These are phyloP conservation scores for Pythium utonaiense DNA, from an alignment of 352 stramenopile genomes.

Conservation along the genomic window DNA sequence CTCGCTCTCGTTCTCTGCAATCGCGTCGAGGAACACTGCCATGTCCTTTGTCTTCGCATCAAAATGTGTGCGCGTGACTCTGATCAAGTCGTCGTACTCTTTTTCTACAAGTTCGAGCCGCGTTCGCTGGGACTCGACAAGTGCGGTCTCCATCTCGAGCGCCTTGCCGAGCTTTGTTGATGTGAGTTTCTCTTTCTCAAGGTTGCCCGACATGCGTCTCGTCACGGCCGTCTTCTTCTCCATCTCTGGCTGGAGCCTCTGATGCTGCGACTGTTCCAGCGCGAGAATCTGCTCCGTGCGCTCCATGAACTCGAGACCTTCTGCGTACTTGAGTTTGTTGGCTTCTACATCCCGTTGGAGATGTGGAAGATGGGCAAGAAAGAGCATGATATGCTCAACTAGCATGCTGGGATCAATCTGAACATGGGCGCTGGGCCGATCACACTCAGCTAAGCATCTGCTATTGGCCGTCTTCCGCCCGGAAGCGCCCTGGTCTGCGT, in stretches of 20 bases:
- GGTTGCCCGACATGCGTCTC: constrained; percentile 51
- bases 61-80: constrained; percentile 31
- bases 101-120: constrained; percentile 37
- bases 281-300: constrained; percentile 46
- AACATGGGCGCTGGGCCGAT: constrained; percentile 14
- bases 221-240: constrained; percentile 35
- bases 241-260: constrained; percentile 51
- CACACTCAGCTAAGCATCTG: not conserved
- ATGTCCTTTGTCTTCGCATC: constrained; percentile 24
- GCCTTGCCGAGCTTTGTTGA: constrained; percentile 43
- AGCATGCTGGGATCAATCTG: constrained; percentile 45
- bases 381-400: constrained; percentile 50
- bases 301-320: constrained; percentile 50
- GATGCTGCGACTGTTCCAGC: constrained; percentile 44
- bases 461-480: not conserved
- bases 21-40: constrained; percentile 29
- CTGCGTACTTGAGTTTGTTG: constrained; percentile 32
- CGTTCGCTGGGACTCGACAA: constrained; percentile 34
- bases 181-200: constrained; percentile 55
- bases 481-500: not conserved
- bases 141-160: constrained; percentile 42
- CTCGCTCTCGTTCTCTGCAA: constrained; percentile 7
- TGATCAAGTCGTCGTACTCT: constrained; percentile 54
- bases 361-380: constrained; percentile 28
- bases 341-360: constrained; percentile 29